A percentile compares a stretch with the other conserved stretches of the same genome.
These are phyloP conservation scores for Fusarium sp. DNA, from an alignment of 2,329 filamentous ascomycete genomes.

Conservation along the genomic window DNA sequence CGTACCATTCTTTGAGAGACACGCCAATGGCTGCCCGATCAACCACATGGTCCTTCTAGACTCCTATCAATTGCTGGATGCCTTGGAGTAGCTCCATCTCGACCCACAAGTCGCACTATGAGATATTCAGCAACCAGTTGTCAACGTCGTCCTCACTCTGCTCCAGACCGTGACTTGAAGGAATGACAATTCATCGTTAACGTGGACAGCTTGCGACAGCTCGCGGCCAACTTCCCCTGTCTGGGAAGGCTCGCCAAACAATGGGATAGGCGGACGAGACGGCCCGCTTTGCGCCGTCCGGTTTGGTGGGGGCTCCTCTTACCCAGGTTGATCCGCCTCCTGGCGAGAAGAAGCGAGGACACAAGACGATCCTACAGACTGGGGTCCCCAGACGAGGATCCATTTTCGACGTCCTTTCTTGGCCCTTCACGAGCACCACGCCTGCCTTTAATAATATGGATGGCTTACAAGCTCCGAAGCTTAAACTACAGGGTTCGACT, in stretches of 20 bases:
- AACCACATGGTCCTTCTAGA: neutral
- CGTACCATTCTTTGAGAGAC: neutral
- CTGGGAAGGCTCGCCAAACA: neutral
- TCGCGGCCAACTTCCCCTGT: neutral
- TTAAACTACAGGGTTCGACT: neutral
- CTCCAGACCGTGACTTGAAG: neutral
- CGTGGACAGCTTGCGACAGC: neutral
- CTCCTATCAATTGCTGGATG: neutral
- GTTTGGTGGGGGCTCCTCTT: neutral
- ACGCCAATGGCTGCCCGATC: neutral
- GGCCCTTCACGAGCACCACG: constrained; percentile 2
- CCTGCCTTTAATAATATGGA: neutral
- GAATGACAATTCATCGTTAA: neutral
- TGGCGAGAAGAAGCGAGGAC: neutral
- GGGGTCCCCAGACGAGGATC: constrained; percentile 24
- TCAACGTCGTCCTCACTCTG: neutral
- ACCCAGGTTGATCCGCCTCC: constrained; percentile 1
- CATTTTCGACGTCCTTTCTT: constrained; percentile 33
- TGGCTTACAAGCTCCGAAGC: neutral
- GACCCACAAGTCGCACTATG: neutral
- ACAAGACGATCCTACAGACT: constrained; percentile 11
- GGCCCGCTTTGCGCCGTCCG: constrained; percentile 2
- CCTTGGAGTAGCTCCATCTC: neutral
- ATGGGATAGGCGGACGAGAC: neutral
- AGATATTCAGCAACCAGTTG: neutral